Evolutionary conservation across 2,329 filamentous ascomycete genomes (phyloP).

Genomic region (Didymellaceae sp.): DNA sequence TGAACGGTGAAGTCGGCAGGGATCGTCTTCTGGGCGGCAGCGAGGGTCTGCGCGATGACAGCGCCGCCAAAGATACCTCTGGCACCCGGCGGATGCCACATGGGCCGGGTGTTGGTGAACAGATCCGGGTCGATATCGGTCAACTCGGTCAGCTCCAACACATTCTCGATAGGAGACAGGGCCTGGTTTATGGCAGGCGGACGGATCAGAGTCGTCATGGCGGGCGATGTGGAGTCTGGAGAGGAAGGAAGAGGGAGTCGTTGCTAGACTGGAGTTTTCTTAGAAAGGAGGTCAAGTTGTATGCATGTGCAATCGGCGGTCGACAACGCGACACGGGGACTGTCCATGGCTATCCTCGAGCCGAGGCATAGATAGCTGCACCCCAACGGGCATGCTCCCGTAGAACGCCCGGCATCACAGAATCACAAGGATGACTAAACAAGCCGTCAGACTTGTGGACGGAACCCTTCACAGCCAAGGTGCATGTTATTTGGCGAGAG

Average conservation of each 20-base stretch:
- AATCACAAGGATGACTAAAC: neutral
- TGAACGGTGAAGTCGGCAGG: slow-evolving; percentile 81
- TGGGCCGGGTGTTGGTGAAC: slow-evolving; percentile 89
- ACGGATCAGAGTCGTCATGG: slow-evolving; percentile 69
- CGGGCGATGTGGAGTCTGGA: neutral
- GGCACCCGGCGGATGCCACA: slow-evolving; percentile 92
- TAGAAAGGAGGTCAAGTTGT: slow-evolving; percentile 7
- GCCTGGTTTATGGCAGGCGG: slow-evolving; percentile 74
- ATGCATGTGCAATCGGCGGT: slow-evolving; percentile 6
- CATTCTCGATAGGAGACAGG: slow-evolving; percentile 86
- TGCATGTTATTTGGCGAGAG: no score
- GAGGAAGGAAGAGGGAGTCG: neutral
- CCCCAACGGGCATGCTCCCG: slow-evolving; percentile 10
- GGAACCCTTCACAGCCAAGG: no score
- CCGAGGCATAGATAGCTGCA: slow-evolving; percentile 28
- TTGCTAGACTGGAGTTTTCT: neutral
- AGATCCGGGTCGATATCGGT: slow-evolving; percentile 80
- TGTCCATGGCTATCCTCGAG: slow-evolving; percentile 20
- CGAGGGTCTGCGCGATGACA: slow-evolving; percentile 89
- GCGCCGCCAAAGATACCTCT: slow-evolving; percentile 92
- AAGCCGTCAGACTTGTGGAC: neutral
- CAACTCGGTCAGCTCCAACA: slow-evolving; percentile 83
- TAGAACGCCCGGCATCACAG: slow-evolving; percentile 1
- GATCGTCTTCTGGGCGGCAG: slow-evolving; percentile 88
- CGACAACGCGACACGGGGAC: slow-evolving; percentile 2